These are phyloP conservation scores for Talaromyces albobiverticillius DNA, from an alignment of 2,329 filamentous ascomycete genomes.

Conservation along the genomic window DNA sequence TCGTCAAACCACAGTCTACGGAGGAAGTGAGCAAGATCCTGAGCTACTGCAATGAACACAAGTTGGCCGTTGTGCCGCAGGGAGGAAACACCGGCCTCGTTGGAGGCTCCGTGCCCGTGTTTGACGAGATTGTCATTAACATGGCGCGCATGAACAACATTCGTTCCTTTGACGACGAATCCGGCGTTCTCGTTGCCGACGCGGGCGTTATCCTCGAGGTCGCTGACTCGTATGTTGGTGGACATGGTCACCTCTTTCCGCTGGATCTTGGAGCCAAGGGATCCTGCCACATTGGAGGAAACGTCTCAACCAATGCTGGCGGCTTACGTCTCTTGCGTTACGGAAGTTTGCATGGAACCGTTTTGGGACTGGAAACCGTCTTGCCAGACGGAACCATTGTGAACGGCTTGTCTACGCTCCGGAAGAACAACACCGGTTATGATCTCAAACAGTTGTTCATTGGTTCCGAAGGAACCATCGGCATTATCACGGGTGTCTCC, in stretches of 20 bases:
- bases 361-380: conserved; percentile 89
- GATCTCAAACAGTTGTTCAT: conserved; percentile 97
- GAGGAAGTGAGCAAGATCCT: conserved; percentile 88
- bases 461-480: conserved; percentile 90
- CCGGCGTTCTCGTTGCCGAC: conserved; percentile 84
- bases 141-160: conserved; percentile 88
- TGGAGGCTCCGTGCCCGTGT: conserved; percentile 92
- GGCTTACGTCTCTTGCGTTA: conserved; percentile 87
- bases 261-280: conserved; percentile 97
- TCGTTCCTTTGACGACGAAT: conserved; percentile 87
- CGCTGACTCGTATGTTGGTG: conserved; percentile 79
- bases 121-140: conserved; percentile 96
- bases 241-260: conserved; percentile 85
- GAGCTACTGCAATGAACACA: conserved; percentile 91
- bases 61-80: conserved; percentile 91
- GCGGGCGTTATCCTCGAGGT: conserved; percentile 88
- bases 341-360: conserved; percentile 88
- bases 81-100: conserved; percentile 96
- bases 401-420: conserved; percentile 79
- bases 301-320: conserved; percentile 93
- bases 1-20: conserved; percentile 79
- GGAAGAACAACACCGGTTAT: conserved; percentile 99
- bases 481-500: conserved; percentile 86
- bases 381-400: conserved; percentile 90
- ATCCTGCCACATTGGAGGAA: conserved; percentile 93